A percentile compares a stretch with the other conserved stretches of the same genome.
phyloP scores from a whole-genome alignment of 352 stramenopile species.

The Elongisporangium prolatum region DNA sequence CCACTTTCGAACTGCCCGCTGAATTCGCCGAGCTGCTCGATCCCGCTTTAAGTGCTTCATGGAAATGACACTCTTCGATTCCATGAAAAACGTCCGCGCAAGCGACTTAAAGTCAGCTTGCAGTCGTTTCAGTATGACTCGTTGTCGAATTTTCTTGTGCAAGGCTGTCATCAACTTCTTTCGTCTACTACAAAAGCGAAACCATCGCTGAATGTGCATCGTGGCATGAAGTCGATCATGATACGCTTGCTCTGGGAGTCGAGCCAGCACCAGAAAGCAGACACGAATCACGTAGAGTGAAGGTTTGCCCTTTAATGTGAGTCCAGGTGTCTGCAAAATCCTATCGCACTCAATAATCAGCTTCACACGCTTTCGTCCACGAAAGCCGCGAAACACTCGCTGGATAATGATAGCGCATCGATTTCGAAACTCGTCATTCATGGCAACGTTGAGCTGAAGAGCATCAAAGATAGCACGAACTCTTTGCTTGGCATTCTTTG shows the following conservation, averaged over 20 bases:
- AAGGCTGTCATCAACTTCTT: slow-evolving; percentile 20
- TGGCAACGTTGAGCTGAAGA: slow-evolving; percentile 25
- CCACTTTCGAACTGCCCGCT: slow-evolving; percentile 35
- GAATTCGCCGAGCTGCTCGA: slow-evolving; percentile 38
- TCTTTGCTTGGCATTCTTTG: slow-evolving; percentile 27
- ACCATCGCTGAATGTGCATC: slow-evolving; percentile 37
- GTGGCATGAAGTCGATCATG: slow-evolving; percentile 12
- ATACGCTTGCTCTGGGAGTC: slow-evolving; percentile 25
- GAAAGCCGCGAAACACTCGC: slow-evolving; percentile 39
- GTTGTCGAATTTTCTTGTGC: slow-evolving; percentile 27
- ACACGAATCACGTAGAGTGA: slow-evolving; percentile 38
- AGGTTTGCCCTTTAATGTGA: slow-evolving; percentile 34
- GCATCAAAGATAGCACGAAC: slow-evolving; percentile 25
- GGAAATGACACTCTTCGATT: slow-evolving; percentile 27
- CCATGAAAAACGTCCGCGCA: slow-evolving; percentile 39
- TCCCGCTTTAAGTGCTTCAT: slow-evolving; percentile 28
- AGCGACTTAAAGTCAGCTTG: slow-evolving; percentile 35
- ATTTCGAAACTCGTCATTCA: slow-evolving; percentile 20
- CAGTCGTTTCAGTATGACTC: slow-evolving; percentile 32
- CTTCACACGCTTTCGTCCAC: slow-evolving; percentile 27
- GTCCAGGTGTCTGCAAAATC: slow-evolving; percentile 23
- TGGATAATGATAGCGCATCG: slow-evolving; percentile 27
- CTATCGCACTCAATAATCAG: slow-evolving; percentile 29
- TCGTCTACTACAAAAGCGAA: slow-evolving; percentile 16
- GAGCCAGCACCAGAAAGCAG: slow-evolving; percentile 46